Percentiles rank a stretch among this genome's conserved stretches.
Conservation (phyloP, 306 rosid species). For the Erythrophleum fordii region DNA sequence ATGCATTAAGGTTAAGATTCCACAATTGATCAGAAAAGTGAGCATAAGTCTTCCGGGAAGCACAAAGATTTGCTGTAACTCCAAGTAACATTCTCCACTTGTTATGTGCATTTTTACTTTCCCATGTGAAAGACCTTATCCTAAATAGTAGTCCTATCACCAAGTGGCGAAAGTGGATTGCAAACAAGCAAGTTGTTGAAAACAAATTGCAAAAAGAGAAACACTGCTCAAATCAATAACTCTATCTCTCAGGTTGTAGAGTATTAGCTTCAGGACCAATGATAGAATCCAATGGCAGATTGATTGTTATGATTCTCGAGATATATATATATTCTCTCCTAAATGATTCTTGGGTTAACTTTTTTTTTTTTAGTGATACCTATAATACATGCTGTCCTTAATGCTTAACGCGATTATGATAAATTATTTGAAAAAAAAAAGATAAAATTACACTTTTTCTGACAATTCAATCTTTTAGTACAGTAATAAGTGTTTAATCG, state of each 20-base stretch:
- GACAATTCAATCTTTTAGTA: no score
- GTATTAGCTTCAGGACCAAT: no score
- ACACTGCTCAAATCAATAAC: not conserved
- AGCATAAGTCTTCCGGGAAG: not conserved
- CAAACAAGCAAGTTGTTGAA: not conserved
- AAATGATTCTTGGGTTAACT: no score
- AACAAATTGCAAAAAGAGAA: not conserved
- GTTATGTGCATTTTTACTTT: not conserved
- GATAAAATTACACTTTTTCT: no score
- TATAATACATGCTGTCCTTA: no score
- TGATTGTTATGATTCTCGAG: no score
- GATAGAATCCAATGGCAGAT: no score
- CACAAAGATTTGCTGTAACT: not conserved
- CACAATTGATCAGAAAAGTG: not conserved
- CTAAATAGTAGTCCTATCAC: not conserved
- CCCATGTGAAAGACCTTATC: not conserved
- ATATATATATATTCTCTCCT: no score
- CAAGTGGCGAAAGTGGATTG: constrained; percentile 27
- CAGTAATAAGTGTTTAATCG: no score
- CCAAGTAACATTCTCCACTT: not conserved
- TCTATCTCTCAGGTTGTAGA: not conserved
- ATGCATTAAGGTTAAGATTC: not conserved
- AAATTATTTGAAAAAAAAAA: no score
- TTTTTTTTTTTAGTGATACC: no score
- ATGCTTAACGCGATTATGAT: no score